Percentiles rank a stretch among this genome's conserved stretches.
These are phyloP conservation scores for Ascochyta viciae-villosae DNA, from an alignment of 2,329 filamentous ascomycete species.

Conservation along the genomic window DNA sequence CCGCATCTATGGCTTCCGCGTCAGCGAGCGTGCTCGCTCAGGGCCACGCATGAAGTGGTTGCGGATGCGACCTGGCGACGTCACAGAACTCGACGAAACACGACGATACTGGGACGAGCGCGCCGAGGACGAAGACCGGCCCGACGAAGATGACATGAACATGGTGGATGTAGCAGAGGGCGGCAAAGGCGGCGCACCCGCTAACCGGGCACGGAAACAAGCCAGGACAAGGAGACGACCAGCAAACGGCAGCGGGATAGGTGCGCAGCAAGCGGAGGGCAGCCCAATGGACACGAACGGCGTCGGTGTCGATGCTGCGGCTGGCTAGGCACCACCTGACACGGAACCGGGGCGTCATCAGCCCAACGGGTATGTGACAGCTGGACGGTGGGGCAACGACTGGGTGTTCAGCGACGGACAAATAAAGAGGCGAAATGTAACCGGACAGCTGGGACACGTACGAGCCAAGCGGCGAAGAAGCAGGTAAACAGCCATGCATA, in stretches of 20 bases:
- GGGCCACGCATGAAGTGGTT: constrained; percentile 98
- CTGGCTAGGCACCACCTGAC: constrained; percentile 20
- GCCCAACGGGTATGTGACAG: background rate
- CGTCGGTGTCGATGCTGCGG: constrained; percentile 41
- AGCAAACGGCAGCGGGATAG: constrained; percentile 35
- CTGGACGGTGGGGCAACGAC: background rate
- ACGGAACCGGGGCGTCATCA: background rate
- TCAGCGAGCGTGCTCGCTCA: constrained; percentile 86
- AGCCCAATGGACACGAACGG: constrained; percentile 53
- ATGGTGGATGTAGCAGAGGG: constrained; percentile 47
- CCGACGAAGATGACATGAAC: constrained; percentile 49
- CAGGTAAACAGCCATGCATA: no score
- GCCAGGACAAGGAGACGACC: constrained; percentile 46
- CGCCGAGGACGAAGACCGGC: constrained; percentile 52
- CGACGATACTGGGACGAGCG: constrained; percentile 53
- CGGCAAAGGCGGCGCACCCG: constrained; percentile 32
- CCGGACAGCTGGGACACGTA: background rate
- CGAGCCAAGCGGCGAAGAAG: no score
- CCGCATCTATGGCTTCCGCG: constrained; percentile 94
- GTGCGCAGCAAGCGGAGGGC: constrained; percentile 24
- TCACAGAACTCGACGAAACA: constrained; percentile 83
- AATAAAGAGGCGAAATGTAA: background rate
- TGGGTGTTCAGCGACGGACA: background rate
- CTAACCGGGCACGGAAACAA: constrained; percentile 48
- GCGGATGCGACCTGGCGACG: constrained; percentile 78